Conservation (phyloP, 495 filamentous ascomycete species). For the Lophiostoma macrostomum region DNA sequence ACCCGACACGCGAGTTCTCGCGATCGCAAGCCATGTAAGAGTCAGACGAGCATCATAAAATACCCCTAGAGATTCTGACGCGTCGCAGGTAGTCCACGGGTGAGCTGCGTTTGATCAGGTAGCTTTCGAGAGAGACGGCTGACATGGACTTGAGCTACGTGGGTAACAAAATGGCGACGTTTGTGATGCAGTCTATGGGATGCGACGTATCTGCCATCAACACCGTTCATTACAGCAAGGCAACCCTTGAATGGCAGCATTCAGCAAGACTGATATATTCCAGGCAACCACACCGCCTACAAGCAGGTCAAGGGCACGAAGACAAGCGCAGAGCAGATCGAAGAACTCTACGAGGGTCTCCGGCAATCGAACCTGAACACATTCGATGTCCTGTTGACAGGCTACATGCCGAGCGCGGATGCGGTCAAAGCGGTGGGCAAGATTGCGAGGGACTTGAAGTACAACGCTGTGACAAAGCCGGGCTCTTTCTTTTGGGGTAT, state of each 20-base stretch:
- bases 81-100: constrained; percentile 43
- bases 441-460: constrained; percentile 76
- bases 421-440: constrained; percentile 78
- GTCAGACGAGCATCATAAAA: constrained; percentile 4
- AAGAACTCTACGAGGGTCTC: constrained; percentile 79
- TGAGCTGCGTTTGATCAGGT: constrained; percentile 43
- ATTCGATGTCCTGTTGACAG: constrained; percentile 90
- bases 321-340: constrained; percentile 76
- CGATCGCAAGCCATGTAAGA: constrained; percentile 96
- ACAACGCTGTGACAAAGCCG: constrained; percentile 57
- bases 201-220: constrained; percentile 92
- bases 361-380: constrained; percentile 75
- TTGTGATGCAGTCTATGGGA: constrained; percentile 86
- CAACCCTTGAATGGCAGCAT: neutral
- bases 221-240: constrained; percentile 87
- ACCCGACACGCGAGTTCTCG: constrained; percentile 83
- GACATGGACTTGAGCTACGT: constrained; percentile 66
- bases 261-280: constrained; percentile 6
- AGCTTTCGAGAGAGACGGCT: constrained; percentile 39
- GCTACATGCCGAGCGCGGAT: constrained; percentile 83
- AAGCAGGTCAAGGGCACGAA: constrained; percentile 77
- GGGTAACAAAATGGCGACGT: constrained; percentile 91
- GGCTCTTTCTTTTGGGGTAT: constrained; percentile 88
- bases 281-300: constrained; percentile 94
- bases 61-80: constrained; percentile 13